Evolutionary conservation across 73 alveolate species (phyloP).

Genomic region (Tetrahymena thermophila): DNA sequence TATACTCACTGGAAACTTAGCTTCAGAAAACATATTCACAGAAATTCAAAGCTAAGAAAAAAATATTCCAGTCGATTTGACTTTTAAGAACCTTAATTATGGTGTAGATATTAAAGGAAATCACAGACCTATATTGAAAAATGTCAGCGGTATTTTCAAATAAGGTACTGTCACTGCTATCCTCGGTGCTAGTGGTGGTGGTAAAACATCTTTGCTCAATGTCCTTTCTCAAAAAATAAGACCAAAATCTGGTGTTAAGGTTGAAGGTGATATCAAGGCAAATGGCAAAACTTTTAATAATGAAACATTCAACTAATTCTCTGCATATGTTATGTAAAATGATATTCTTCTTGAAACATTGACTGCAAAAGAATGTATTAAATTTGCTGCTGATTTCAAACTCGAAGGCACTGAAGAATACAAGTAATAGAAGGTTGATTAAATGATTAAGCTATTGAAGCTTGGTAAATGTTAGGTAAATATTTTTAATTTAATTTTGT

Average conservation of each 20-base stretch:
- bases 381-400: constrained; percentile 44
- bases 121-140: neutral
- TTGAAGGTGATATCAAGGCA: neutral
- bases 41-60: neutral
- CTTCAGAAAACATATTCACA: neutral
- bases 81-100: neutral
- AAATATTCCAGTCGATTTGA: neutral
- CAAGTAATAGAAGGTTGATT: constrained; percentile 29
- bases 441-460: constrained; percentile 41
- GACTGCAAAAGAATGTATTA: constrained; percentile 34
- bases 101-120: neutral
- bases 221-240: constrained; percentile 10
- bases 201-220: constrained; percentile 55
- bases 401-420: constrained; percentile 10
- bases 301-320: neutral
- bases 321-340: constrained; percentile 52
- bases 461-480: constrained; percentile 52
- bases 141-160: neutral
- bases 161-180: constrained; percentile 14
- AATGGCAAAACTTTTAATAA: neutral
- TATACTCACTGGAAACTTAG: neutral
- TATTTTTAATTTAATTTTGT: neutral
- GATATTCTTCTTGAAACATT: constrained; percentile 44
- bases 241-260: neutral
- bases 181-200: constrained; percentile 57